Base-by-base conservation (phyloP, 1,284 basidiomycete species). In the Apiotrichum brassicae region DNA sequence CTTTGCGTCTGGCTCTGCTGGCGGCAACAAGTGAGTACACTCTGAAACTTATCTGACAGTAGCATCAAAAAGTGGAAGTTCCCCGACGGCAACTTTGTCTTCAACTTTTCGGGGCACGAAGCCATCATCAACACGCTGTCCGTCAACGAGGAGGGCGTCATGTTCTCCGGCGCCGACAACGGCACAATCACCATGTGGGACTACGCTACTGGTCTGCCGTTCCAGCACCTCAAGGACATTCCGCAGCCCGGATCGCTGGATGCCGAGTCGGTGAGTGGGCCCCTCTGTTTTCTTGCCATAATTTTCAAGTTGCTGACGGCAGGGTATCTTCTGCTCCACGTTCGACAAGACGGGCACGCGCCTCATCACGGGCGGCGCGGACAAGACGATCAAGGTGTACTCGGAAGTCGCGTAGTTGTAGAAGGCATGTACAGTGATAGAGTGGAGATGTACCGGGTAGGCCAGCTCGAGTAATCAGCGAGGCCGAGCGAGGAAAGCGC, bases 51-150 rank as follows among this genome's bases (percentile, higher is more conserved):
- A 33, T 45, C 38, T 24, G 26, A 33, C n/a, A 18, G 4, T 43
- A 72, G 69, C 72, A 95, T 98, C 76, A 99, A 99, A 73, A 97
- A 97, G 70, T 99, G 94, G 94, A 93, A 94, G 65, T 97, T 89
- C 64, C 94, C 94, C 12, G 91, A 97, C 57, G 95, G 95, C 35
- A 76, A 81, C 2, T 94, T 98, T 60, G 90, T 97, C 8, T 87
- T 86, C 79, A 97, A 97, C 76, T 97, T 97, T 72, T 80, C 83
- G 46, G 92, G 93, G 0, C 94, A 97, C 70, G 92, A 97, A 57
- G 88, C 91, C 1, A 97, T 97, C 71, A 90, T 98, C 77, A 99
- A 99, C 74, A 94, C 92, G 19, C 69, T 98, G 49, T 84, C 85
- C 19, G 86, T 97, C 57, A 98, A 97, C 67, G 78, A 87, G 20